phyloP scores from a whole-genome alignment of 371 early-diverging fungal species.

The Syncephalastrum racemosum region DNA sequence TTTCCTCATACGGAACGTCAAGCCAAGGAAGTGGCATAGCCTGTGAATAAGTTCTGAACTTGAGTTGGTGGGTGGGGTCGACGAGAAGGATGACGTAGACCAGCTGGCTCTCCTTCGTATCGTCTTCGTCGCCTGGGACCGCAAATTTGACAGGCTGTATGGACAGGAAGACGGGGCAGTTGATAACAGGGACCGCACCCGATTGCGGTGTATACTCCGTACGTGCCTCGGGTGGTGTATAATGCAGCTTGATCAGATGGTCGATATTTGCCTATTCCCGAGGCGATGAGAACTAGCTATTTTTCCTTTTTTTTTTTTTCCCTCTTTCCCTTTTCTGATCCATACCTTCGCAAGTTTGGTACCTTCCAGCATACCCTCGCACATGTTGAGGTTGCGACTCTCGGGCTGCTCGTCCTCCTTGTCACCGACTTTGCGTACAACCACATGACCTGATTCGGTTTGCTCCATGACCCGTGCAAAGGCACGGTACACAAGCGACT shows the following conservation, averaged over 20 bases:
- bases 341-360: conserved; percentile 55
- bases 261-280: conserved; percentile 50
- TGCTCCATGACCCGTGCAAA: conserved; percentile 71
- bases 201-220: conserved; percentile 30
- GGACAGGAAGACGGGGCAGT: conserved; percentile 65
- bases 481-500: conserved; percentile 58
- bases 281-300: neutral
- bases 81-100: conserved; percentile 53
- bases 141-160: conserved; percentile 58
- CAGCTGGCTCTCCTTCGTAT: conserved; percentile 35
- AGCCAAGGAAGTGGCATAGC: conserved; percentile 60
- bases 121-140: conserved; percentile 22
- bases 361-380: conserved; percentile 59
- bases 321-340: neutral
- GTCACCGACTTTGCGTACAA: conserved; percentile 52
- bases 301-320: conserved; percentile 4
- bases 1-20: conserved; percentile 64
- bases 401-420: conserved; percentile 28
- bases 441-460: conserved; percentile 67
- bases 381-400: conserved; percentile 55
- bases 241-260: conserved; percentile 52
- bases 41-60: conserved; percentile 62
- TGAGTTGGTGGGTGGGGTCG: conserved; percentile 63
- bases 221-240: conserved; percentile 24
- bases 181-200: conserved; percentile 51